Percentiles rank a stretch among this genome's conserved stretches.
Evolutionary conservation across 192 early-diverging fungal genomes (phyloP).

Genomic region (Coemansia sp.): DNA sequence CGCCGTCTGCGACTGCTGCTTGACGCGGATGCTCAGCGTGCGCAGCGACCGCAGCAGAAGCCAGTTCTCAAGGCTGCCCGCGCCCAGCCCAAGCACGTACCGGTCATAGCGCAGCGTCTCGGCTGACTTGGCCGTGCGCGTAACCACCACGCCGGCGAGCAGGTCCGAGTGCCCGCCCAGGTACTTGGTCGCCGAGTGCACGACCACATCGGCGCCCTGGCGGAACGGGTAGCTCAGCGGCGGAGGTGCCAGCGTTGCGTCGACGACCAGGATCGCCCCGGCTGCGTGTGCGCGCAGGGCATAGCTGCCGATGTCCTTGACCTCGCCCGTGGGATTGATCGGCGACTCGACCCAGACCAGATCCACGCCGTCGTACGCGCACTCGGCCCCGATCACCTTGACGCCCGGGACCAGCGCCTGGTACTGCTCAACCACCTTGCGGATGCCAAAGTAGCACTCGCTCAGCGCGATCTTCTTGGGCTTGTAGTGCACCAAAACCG

Average conservation of each 20-base stretch:
- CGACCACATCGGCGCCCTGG: constrained; percentile 63
- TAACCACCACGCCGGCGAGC: constrained; percentile 63
- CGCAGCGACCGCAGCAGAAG: constrained; percentile 60
- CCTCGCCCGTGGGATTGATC: constrained; percentile 61
- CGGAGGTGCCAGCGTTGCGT: constrained; percentile 71
- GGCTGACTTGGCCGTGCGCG: constrained; percentile 38
- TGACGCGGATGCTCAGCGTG: constrained; percentile 62
- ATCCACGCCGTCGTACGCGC: constrained; percentile 47
- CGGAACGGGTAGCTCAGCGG: constrained; percentile 61
- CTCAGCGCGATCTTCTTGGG: constrained; percentile 48
- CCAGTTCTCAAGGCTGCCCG: constrained; percentile 67
- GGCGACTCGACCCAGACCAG: constrained; percentile 65
- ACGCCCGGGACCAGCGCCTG: constrained; percentile 15
- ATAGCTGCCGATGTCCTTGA: constrained; percentile 39
- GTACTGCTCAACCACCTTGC: constrained; percentile 33
- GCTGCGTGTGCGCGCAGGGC: constrained; percentile 48
- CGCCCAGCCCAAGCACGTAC: constrained; percentile 51
- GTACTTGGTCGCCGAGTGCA: constrained; percentile 73
- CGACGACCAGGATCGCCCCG: constrained; percentile 58
- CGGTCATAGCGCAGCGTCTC: constrained; percentile 52
- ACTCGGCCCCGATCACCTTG: constrained; percentile 36
- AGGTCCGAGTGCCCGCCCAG: constrained; percentile 70
- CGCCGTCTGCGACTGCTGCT: constrained; percentile 59
- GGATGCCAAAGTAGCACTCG: constrained; percentile 37
- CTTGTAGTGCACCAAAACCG: constrained; percentile 54